A percentile compares a stretch with the other conserved stretches of the same genome.
These are phyloP conservation scores for Hypoxylon sp. DNA, from an alignment of 2,329 filamentous ascomycete genomes.

Conservation along the genomic window DNA sequence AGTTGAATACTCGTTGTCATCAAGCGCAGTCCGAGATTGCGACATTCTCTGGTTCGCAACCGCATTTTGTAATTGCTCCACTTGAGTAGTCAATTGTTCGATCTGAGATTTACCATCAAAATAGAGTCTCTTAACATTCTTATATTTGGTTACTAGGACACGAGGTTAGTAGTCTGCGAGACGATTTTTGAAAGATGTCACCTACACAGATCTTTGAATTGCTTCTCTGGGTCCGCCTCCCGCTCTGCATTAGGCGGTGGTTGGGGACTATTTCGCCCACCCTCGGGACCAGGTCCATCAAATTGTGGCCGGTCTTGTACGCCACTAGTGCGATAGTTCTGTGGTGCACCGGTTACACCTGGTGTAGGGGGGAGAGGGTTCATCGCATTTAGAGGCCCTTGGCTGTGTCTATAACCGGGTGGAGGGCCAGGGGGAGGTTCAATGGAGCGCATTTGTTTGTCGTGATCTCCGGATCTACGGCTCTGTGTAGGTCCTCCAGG, in stretches of 20 bases:
- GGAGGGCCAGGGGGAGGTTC: conserved; percentile 64
- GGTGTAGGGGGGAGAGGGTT: conserved; percentile 61
- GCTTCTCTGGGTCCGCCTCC: conserved; percentile 66
- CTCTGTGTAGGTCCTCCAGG: conserved; percentile 60
- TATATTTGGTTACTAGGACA: conserved; percentile 87
- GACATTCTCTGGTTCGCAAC: conserved; percentile 96
- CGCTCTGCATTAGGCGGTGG: conserved; percentile 62
- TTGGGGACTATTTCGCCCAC: conserved; percentile 71
- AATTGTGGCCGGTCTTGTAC: conserved; percentile 60
- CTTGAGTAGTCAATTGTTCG: conserved; percentile 86
- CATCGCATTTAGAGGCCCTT: conserved; percentile 61
- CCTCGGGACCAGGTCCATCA: conserved; percentile 62
- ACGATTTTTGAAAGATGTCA: conserved; percentile 36
- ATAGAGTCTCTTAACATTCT: conserved; percentile 97
- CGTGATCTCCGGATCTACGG: conserved; percentile 66
- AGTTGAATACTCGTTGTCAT: conserved; percentile 93
- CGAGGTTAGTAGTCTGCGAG: conserved; percentile 54
- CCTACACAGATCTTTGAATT: conserved; percentile 71
- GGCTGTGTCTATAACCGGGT: conserved; percentile 68
- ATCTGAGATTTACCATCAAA: conserved; percentile 96
- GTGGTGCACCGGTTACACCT: conserved; percentile 53
- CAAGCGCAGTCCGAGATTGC: conserved; percentile 91
- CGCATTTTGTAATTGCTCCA: conserved; percentile 97
- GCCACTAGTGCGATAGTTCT: conserved; percentile 60
- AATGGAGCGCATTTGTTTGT: conserved; percentile 62